Base-by-base conservation (phyloP, 805 yeast genomes). In the Pichia exigua region DNA sequence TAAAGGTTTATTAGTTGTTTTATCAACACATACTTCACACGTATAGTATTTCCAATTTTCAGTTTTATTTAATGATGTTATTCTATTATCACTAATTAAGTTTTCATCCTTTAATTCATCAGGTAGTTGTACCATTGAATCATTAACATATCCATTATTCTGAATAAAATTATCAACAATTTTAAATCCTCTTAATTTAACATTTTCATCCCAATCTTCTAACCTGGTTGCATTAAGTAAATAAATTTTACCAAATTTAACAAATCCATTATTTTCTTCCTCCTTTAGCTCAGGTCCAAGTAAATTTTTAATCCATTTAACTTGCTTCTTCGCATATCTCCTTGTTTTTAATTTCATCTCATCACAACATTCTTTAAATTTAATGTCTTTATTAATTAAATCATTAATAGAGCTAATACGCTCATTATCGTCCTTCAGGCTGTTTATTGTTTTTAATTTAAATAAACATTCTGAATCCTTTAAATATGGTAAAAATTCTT, bases 281-380 rank as follows among this genome's bases (percentile, higher is more conserved):
- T 72, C 72, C 20, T 66, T 64, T 20, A 83, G 64, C 65, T 84
- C 90, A 0, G 82, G 79, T 0, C 83, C 74, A 15, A 94, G 67
- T 53, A 81, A 72, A 57, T 85, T 87, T 46, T 77, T 75, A 55
- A 94, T 90, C 97, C 98, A 94, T 64, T 89, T 90, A 13, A 89
- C 82, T 64, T 94, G 99, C 55, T 78, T 77, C 55, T 82, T 83
- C 1, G 98, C 96, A 66, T 94, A 94, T 61, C 84, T 86, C 50
- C 96, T 70, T 0, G 99, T 94, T 42, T 85, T 73, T 0, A 79
- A 68, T 63, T 92, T 91, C 98, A 94, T 94, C 35, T 79, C 73
- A 13, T 79, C 85, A 3, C 83, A 69, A 11, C 92, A 81, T 4
- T 68, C 71, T 4, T 63, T 63, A 48, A 76, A 75, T 21, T 42